Evolutionary conservation across 2,329 filamentous ascomycete genomes (phyloP).

Genomic region (Cryphonectria nitschkei): DNA sequence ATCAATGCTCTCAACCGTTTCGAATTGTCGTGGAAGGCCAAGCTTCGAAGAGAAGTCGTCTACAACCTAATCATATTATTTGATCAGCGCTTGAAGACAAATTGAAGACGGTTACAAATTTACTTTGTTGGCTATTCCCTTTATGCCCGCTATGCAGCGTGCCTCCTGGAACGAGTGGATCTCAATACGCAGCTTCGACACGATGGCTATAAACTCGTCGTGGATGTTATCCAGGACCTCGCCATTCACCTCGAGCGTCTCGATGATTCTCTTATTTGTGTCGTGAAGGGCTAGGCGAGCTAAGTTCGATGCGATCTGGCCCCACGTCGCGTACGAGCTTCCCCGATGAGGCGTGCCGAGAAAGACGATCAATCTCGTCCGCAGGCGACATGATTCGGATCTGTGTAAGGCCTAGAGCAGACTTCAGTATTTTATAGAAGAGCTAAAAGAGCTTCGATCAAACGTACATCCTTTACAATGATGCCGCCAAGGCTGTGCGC

Average conservation of each 20-base stretch:
- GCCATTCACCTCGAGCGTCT: background rate
- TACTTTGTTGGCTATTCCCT: background rate
- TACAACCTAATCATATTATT: background rate
- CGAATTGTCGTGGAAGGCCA: background rate
- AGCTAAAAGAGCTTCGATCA: background rate
- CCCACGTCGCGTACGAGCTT: background rate
- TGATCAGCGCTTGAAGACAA: background rate
- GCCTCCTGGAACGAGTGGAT: background rate
- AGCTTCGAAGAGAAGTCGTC: background rate
- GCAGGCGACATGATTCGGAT: background rate
- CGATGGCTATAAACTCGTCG: background rate
- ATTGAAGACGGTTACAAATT: background rate
- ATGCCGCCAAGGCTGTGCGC: constrained; percentile 3
- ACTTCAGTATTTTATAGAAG: background rate
- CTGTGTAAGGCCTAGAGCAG: background rate
- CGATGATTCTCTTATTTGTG: background rate
- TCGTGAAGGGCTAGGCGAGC: background rate
- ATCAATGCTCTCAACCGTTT: background rate
- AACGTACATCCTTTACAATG: background rate
- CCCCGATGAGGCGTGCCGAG: background rate
- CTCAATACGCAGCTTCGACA: background rate
- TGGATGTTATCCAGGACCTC: background rate
- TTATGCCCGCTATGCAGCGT: background rate
- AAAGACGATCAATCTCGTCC: background rate
- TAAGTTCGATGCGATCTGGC: background rate